Percentiles rank a stretch among this genome's conserved stretches.
These are phyloP conservation scores for Pisolithus thermaeus DNA, from an alignment of 1,284 basidiomycete species.

Conservation along the genomic window DNA sequence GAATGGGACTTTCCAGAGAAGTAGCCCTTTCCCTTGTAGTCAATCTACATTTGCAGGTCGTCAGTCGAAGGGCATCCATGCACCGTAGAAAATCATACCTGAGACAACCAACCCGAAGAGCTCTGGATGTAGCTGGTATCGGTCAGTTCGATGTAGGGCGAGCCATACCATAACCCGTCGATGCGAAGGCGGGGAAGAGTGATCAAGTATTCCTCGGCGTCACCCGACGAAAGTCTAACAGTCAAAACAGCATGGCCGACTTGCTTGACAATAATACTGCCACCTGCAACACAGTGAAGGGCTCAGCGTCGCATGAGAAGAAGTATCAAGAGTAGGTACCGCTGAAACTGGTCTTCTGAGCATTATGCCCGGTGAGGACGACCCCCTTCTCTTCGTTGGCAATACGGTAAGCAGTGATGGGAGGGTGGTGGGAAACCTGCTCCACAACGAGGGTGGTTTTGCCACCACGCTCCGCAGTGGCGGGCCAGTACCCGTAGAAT, in stretches of 20 bases:
- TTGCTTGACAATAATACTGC: constrained; percentile 85
- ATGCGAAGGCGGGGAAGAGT: constrained; percentile 81
- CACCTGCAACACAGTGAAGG: constrained; percentile 33
- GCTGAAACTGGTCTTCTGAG: constrained; percentile 94
- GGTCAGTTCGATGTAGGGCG: constrained; percentile 85
- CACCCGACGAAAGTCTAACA: constrained; percentile 54
- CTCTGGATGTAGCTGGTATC: constrained; percentile 84
- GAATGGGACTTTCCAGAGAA: constrained; percentile 91
- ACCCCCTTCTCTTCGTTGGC: constrained; percentile 81
- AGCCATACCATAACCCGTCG: constrained; percentile 55
- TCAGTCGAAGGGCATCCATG: background rate
- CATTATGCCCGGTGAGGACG: constrained; percentile 83
- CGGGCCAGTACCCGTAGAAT: constrained; percentile 92
- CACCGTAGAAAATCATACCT: constrained; percentile 32
- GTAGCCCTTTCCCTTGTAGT: constrained; percentile 95
- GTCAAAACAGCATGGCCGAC: constrained; percentile 90
- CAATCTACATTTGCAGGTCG: constrained; percentile 43
- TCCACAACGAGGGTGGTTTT: constrained; percentile 87
- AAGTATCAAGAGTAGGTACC: constrained; percentile 37
- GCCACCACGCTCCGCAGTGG: constrained; percentile 66
- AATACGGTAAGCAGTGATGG: constrained; percentile 83
- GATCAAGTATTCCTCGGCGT: constrained; percentile 78
- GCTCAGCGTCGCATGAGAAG: background rate
- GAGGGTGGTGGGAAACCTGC: constrained; percentile 95
- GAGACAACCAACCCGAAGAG: constrained; percentile 65